Evolutionary conservation across 805 yeast genomes (phyloP), one percentile per base, ranked within the genome.

Genomic region (Nematodospora valgi): DNA sequence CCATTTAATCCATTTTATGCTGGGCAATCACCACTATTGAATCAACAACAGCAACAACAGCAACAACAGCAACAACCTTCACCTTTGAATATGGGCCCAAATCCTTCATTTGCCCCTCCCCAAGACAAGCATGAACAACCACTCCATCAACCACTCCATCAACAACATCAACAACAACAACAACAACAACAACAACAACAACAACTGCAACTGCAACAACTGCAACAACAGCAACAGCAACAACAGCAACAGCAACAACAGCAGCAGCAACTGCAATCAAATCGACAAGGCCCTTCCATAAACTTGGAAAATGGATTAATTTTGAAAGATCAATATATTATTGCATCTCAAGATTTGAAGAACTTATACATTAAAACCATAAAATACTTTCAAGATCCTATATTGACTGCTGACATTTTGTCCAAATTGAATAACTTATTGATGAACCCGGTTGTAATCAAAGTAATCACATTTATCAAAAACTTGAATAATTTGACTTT

Each of bases 221-320:
- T 14, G 4, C 13, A n/a, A 16, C 49, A 38, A 28, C 46, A 34
- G 15, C 34, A 29, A 24, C 34, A 35, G 16, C 47, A 41, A 27
- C 45, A 26, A 18, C 51, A 42, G 30, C 35, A 35, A 18, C 43
- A 47, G 16, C 40, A 39, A 30, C 43, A 35, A 8, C 37, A 24
- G 15, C 39, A 30, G 19, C 42, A 30, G 21, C 28, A 23, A 14
- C 50, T 41, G 23, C 39, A 38, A 23, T 39, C 12, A 20, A 31
- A 29, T 17, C 44, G 35, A 5, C 32, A 25, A 9, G 28, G 18
- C 3, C 18, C 32, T 6, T 47, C 40, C 32, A 63, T 60, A 27
- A 64, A 66, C 36, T 54, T 81, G 35, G 88, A 82, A 29, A 80
- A 81, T 50, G 88, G 88, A 0, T 58, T 82, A 24, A 47, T 79